phyloP scores from a whole-genome alignment of 2,329 filamentous ascomycete species.

The Neurospora sp. region DNA sequence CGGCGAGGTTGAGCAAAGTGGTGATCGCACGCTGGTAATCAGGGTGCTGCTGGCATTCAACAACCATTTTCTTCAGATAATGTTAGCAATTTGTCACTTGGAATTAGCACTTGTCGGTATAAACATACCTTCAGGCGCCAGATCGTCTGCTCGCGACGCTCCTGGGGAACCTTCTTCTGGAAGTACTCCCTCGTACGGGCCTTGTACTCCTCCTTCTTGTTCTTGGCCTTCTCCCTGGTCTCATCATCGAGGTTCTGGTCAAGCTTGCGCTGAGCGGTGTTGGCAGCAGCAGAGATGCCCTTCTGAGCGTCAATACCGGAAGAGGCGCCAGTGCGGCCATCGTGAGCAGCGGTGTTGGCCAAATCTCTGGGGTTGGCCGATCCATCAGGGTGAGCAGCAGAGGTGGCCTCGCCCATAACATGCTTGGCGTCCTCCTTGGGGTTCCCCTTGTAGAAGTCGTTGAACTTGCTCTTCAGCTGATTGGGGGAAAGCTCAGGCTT shows the following conservation, averaged over 20 bases:
- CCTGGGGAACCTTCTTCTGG: constrained; percentile 76
- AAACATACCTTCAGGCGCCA: constrained; percentile 61
- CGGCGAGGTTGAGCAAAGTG: constrained; percentile 73
- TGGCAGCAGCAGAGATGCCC: constrained; percentile 33
- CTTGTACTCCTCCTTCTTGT: constrained; percentile 30
- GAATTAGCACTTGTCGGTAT: no score
- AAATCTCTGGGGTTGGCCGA: constrained; percentile 44
- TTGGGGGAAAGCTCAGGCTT: constrained; percentile 65
- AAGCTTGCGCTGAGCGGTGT: constrained; percentile 43
- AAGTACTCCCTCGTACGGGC: constrained; percentile 59
- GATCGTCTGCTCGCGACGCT: constrained; percentile 84
- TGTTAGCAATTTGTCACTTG: constrained; percentile 12
- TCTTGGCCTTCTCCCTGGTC: constrained; percentile 35
- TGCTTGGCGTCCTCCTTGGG: constrained; percentile 50
- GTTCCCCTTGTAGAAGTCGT: constrained; percentile 47
- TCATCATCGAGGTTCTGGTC: constrained; percentile 58
- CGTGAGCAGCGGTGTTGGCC: constrained; percentile 33
- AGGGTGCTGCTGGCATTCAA: constrained; percentile 90
- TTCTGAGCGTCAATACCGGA: constrained; percentile 42
- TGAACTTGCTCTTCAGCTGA: constrained; percentile 57
- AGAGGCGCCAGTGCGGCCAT: constrained; percentile 31
- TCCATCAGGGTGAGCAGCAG: constrained; percentile 45
- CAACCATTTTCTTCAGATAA: constrained; percentile 69
- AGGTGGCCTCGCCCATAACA: constrained; percentile 45
- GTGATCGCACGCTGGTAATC: constrained; percentile 91